Conservation (phyloP, 2,329 filamentous ascomycete species). For the Ceratocystis albifundus region DNA sequence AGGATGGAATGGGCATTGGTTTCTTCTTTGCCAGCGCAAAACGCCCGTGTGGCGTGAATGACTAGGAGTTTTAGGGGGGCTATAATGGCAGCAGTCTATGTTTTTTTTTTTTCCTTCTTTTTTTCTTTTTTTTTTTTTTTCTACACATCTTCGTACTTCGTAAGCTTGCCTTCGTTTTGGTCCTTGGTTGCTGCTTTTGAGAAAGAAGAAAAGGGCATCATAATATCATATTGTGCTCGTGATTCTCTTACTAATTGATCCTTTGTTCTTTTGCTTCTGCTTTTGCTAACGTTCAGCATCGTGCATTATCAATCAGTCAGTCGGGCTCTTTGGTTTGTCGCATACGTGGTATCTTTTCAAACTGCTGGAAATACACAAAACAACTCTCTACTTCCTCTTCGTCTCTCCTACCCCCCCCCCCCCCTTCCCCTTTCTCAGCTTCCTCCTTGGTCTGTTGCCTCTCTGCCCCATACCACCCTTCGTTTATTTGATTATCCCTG, state of each 20-base stretch:
- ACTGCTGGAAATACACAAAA: conserved; percentile 7
- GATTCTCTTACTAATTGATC: background rate
- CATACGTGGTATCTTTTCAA: conserved; percentile 11
- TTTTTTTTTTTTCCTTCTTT: conserved; percentile 12
- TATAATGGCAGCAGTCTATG: conserved; percentile 3
- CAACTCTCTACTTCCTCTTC: background rate
- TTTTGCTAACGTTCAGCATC: background rate
- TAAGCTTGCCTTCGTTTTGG: conserved; percentile 26
- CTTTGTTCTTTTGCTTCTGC: background rate
- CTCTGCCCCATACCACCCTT: conserved; percentile 6
- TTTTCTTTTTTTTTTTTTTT: conserved; percentile 10
- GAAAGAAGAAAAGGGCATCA: background rate
- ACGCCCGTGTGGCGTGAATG: background rate
- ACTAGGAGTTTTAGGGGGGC: conserved; percentile 3
- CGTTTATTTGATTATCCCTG: conserved; percentile 16
- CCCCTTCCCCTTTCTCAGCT: background rate
- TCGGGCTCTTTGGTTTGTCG: background rate
- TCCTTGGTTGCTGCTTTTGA: background rate
- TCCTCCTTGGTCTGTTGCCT: conserved; percentile 23
- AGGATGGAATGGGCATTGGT: background rate
- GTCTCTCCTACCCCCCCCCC: background rate
- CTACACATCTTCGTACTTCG: conserved; percentile 16
- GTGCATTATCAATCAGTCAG: too few species aligned
- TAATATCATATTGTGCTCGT: background rate
- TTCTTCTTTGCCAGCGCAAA: background rate